A percentile compares a stretch with the other conserved stretches of the same genome.
Conservation (phyloP, 257 asterid species). For the Forsythia suspensa region DNA sequence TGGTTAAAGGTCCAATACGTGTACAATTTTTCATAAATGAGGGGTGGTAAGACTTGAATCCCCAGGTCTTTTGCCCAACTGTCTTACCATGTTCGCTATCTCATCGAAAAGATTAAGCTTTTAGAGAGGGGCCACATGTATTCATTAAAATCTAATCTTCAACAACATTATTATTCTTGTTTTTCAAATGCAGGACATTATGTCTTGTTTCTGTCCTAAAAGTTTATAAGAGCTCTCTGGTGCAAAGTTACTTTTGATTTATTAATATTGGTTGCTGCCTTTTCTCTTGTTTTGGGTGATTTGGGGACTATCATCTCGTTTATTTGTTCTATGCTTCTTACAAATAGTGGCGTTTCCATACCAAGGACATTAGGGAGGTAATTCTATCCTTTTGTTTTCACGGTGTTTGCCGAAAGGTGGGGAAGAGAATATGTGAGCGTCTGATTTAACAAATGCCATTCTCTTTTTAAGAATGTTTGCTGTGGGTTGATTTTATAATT, state of each 20-base stretch:
- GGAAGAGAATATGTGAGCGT: neutral
- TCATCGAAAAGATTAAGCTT: neutral
- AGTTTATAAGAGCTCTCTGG: neutral
- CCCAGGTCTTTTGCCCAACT: neutral
- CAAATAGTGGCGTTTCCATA: neutral
- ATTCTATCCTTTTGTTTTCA: conserved; percentile 4
- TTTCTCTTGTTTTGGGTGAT: conserved; percentile 2
- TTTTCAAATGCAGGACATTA: neutral
- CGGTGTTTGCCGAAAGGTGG: neutral
- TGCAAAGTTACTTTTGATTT: neutral
- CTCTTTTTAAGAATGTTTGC: conserved; percentile 4
- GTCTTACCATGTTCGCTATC: neutral
- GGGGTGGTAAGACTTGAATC: neutral
- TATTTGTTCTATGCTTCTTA: neutral
- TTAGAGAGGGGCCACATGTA: neutral
- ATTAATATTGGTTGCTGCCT: neutral
- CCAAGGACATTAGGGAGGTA: neutral
- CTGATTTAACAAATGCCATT: neutral
- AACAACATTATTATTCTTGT: neutral
- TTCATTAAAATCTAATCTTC: neutral
- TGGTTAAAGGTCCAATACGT: neutral
- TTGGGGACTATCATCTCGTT: neutral
- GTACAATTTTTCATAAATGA: neutral
- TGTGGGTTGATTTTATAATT: conserved; percentile 4
- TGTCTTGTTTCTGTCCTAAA: neutral